phyloP scores from a whole-genome alignment of 257 asterid species.

The Nicotiana otophora region DNA sequence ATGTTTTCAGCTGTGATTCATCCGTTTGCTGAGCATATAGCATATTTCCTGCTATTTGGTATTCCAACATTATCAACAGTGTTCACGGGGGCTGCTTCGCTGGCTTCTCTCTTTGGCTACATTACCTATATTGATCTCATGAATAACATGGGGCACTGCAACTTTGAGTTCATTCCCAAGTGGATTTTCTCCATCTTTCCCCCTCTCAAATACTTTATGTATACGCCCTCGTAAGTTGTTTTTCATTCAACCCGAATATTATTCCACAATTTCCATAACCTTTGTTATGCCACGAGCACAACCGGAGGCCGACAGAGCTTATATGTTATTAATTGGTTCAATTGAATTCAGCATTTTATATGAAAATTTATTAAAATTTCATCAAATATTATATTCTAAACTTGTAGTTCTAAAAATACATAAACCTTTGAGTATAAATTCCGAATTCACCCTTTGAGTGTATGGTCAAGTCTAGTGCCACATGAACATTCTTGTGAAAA shows the following conservation, averaged over 20 bases:
- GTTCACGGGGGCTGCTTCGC: conserved; percentile 22
- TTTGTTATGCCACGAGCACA: background rate
- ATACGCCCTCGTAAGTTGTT: conserved; percentile 17
- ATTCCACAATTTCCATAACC: background rate
- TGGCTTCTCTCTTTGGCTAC: conserved; percentile 9
- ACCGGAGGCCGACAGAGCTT: background rate
- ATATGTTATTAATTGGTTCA: background rate
- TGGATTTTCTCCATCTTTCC: conserved; percentile 2
- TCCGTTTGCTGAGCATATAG: conserved; percentile 86
- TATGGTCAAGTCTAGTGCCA: background rate
- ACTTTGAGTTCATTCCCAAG: conserved; percentile 15
- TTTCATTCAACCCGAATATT: background rate
- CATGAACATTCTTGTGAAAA: background rate
- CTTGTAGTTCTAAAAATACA: background rate
- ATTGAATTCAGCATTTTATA: background rate
- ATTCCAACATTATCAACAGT: conserved; percentile 48
- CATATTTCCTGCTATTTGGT: conserved; percentile 59
- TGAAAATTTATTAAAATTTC: background rate
- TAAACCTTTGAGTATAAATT: background rate
- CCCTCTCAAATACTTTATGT: conserved; percentile 3
- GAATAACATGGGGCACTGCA: conserved; percentile 23
- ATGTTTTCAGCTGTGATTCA: conserved; percentile 67
- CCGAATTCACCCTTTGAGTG: background rate
- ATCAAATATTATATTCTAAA: background rate
- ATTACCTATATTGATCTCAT: conserved; percentile 15